Conservation (phyloP, 495 filamentous ascomycete species). For the Diplogelasinospora grovesii region DNA sequence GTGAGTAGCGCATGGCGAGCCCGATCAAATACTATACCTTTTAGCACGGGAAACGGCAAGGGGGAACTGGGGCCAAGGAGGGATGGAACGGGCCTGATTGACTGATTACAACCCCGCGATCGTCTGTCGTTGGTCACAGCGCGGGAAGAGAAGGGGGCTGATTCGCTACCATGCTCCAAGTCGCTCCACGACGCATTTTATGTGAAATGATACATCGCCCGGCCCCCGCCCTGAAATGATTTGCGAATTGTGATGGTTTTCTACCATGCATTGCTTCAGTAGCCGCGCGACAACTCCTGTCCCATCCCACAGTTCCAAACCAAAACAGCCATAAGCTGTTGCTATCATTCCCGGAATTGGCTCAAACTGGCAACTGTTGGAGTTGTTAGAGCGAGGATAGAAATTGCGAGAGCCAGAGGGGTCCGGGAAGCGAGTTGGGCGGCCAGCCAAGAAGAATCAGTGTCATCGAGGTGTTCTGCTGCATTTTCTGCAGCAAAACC, state of each 20-base stretch:
- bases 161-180: background rate
- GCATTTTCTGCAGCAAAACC: no score
- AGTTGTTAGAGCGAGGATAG: no score
- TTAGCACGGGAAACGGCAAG: slow-evolving; percentile 15
- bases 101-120: background rate
- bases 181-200: slow-evolving; percentile 1
- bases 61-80: background rate
- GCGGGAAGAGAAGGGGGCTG: background rate
- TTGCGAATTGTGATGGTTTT: no score
- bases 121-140: background rate
- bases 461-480: no score
- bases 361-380: no score
- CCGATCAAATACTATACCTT: slow-evolving; percentile 2
- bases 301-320: no score
- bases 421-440: no score
- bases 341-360: no score
- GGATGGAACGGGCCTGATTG: background rate
- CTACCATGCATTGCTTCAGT: slow-evolving; percentile 11
- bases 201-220: slow-evolving; percentile 1
- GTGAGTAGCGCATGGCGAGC: background rate
- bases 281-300: slow-evolving; percentile 20
- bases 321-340: background rate
- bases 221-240: slow-evolving; percentile 3
- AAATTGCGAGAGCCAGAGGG: no score
- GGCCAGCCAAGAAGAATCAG: no score